Conservation (phyloP, 331 rosid genomes). For the Rhamnella rubrinervis region DNA sequence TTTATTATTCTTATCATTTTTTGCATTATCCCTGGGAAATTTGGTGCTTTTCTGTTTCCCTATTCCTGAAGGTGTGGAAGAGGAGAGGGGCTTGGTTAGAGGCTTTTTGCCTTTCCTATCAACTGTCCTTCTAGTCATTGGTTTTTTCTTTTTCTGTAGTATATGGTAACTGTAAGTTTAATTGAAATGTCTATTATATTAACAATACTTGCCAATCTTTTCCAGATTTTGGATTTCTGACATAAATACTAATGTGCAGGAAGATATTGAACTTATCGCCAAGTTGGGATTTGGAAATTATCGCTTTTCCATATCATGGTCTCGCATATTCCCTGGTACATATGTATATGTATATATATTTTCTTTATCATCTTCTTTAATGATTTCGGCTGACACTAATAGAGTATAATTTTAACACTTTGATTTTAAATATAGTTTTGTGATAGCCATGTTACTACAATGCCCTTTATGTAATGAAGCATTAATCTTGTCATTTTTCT, state of each 20-base stretch:
- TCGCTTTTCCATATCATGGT: constrained; percentile 94
- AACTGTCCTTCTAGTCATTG: neutral
- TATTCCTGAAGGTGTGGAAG: neutral
- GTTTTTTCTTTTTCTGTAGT: no score
- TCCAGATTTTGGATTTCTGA: neutral
- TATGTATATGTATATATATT: no score
- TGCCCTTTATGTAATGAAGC: neutral
- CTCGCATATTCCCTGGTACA: constrained; percentile 90
- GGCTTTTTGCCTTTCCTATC: neutral
- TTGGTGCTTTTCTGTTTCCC: neutral
- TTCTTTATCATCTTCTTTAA: constrained; percentile 15
- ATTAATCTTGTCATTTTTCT: neutral
- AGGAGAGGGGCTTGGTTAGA: neutral
- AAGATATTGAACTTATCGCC: constrained; percentile 84
- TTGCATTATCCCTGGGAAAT: neutral
- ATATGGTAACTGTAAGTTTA: no score
- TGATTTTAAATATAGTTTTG: neutral
- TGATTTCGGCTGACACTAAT: neutral
- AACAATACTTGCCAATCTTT: neutral
- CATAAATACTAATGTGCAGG: constrained; percentile 45
- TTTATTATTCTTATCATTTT: neutral
- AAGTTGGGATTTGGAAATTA: constrained; percentile 84
- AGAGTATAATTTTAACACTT: neutral
- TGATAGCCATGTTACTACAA: neutral
- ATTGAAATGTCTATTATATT: no score